Conservation (phyloP, 306 rosid genomes). For the Pterocarpus santalinus region DNA sequence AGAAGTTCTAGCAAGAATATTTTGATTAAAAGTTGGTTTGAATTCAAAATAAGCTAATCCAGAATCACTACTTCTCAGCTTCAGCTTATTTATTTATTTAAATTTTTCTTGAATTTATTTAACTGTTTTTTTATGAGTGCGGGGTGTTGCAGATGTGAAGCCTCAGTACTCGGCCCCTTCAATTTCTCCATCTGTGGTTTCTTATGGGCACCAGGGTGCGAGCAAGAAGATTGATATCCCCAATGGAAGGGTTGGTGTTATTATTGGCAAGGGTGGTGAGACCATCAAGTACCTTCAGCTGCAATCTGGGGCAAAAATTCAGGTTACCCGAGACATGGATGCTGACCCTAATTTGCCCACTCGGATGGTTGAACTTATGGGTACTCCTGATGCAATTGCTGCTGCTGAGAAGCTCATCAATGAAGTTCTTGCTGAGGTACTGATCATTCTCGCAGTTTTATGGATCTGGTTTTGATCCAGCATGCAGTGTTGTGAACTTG, state of each 20-base stretch:
- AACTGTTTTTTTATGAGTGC: background rate
- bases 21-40: background rate
- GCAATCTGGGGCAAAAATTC: constrained; percentile 97
- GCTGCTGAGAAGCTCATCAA: constrained; percentile 87
- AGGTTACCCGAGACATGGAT: constrained; percentile 92
- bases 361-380: constrained; percentile 88
- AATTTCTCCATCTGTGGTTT: constrained; percentile 55
- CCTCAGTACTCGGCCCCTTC: constrained; percentile 60
- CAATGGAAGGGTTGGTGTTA: constrained; percentile 95
- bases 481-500: background rate
- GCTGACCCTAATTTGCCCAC: constrained; percentile 74
- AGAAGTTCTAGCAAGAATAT: background rate
- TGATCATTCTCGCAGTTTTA: background rate
- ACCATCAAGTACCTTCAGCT: constrained; percentile 94
- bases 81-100: background rate
- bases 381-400: constrained; percentile 82
- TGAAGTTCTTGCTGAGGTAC: constrained; percentile 93
- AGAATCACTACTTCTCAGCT: background rate
- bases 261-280: constrained; percentile 96
- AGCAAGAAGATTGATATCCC: constrained; percentile 91
- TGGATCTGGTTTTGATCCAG: background rate
- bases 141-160: constrained; percentile 62
- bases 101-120: background rate
- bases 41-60: background rate
- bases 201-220: constrained; percentile 73